Conservation (phyloP, 139 green algal genomes). For the Desmodesmus armatus region DNA sequence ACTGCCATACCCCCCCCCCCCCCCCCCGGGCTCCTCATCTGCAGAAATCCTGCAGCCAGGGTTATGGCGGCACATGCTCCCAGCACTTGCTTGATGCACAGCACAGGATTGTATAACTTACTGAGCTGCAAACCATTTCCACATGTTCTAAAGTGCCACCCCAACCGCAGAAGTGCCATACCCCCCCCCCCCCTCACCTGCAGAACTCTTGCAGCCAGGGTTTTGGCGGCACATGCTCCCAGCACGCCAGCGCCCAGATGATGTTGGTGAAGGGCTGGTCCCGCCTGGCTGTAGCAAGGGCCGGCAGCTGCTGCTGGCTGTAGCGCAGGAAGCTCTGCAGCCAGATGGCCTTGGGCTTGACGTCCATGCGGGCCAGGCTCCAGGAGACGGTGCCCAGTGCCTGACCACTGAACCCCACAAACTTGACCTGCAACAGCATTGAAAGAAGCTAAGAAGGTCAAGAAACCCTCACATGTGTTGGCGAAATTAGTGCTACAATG, state of each 20-base stretch:
- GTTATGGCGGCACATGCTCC: not conserved
- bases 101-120: not conserved
- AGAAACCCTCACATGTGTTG: too few species aligned
- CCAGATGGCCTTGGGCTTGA: constrained; percentile 27
- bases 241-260: constrained; percentile 51
- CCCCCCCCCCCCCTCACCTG: not conserved
- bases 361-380: constrained; percentile 48
- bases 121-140: not conserved
- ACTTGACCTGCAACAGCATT: constrained; percentile 20
- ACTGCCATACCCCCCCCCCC: too few species aligned
- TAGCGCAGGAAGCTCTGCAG: constrained; percentile 4
- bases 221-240: constrained; percentile 33
- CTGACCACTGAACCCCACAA: constrained; percentile 37
- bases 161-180: not conserved
- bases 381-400: constrained; percentile 54
- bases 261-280: constrained; percentile 55
- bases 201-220: constrained; percentile 45
- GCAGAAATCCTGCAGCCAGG: not conserved
- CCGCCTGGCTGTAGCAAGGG: not conserved
- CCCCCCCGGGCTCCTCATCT: not conserved
- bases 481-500: too few species aligned
- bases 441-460: not conserved
- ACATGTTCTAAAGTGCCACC: not conserved
- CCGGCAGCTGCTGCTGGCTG: not conserved
- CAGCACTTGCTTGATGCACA: not conserved